Evolutionary conservation across 169 alveolate species (phyloP).

Genomic region (Cryptosporidium sp.): DNA sequence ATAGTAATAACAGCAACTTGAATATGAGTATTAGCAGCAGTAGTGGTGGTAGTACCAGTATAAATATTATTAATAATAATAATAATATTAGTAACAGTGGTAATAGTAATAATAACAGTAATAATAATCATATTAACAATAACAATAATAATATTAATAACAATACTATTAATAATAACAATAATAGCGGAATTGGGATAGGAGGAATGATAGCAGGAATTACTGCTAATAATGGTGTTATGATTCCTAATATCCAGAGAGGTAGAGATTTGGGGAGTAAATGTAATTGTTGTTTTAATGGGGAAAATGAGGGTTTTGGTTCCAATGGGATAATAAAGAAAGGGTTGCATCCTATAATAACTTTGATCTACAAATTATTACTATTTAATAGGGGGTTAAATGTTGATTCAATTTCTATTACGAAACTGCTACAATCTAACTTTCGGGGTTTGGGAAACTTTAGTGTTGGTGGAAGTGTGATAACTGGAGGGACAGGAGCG

Average conservation of each 20-base stretch:
- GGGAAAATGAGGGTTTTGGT: neutral
- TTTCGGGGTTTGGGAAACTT: neutral
- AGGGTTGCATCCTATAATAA: constrained; percentile 41
- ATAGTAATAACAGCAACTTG: neutral
- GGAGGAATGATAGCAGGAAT: neutral
- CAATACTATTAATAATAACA: neutral
- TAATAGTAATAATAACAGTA: neutral
- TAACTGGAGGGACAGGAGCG: neutral
- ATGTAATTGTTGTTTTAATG: neutral
- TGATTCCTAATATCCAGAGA: neutral
- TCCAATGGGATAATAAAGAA: constrained; percentile 16
- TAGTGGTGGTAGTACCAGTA: neutral
- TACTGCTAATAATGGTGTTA: neutral
- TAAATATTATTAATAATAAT: neutral
- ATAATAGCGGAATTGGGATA: neutral
- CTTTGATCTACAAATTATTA: constrained; percentile 18
- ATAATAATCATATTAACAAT: neutral
- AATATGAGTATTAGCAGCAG: neutral
- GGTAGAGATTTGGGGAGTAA: neutral
- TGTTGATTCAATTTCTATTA: neutral
- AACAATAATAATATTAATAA: too few species aligned
- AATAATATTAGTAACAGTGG: too few species aligned
- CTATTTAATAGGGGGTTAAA: neutral
- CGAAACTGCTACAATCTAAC: neutral
- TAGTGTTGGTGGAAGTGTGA: neutral